phyloP scores from a whole-genome alignment of 495 filamentous ascomycete genomes.

The Pyronema omphalodes region DNA sequence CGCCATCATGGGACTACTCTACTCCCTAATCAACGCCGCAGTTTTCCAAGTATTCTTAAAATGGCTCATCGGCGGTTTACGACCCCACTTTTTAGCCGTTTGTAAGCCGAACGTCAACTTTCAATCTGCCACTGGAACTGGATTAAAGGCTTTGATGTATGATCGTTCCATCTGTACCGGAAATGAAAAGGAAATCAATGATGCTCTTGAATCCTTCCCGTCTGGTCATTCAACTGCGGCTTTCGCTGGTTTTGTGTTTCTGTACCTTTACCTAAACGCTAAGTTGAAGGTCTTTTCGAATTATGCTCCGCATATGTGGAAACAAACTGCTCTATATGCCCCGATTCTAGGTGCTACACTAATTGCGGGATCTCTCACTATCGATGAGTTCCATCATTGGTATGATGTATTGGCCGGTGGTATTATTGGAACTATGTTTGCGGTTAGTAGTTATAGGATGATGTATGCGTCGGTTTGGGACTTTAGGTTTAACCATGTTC shows the following conservation, averaged over 20 bases:
- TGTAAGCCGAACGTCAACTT: slow-evolving; percentile 28
- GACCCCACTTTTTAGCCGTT: slow-evolving; percentile 36
- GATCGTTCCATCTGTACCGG: slow-evolving; percentile 33
- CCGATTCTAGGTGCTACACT: slow-evolving; percentile 40
- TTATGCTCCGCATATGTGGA: slow-evolving; percentile 46
- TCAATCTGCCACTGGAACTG: slow-evolving; percentile 25
- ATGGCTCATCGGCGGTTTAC: slow-evolving; percentile 34
- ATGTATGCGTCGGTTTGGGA: slow-evolving; percentile 29
- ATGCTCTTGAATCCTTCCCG: slow-evolving; percentile 32
- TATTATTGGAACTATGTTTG: slow-evolving; percentile 28
- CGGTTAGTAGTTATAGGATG: slow-evolving; percentile 27
- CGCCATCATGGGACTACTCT: slow-evolving; percentile 40
- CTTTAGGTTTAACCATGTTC: slow-evolving; percentile 30
- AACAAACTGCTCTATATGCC: slow-evolving; percentile 37
- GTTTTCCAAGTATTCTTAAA: slow-evolving; percentile 39
- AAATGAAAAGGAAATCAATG: slow-evolving; percentile 30
- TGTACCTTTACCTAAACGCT: slow-evolving; percentile 38
- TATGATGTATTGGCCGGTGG: slow-evolving; percentile 32
- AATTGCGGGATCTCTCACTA: slow-evolving; percentile 40
- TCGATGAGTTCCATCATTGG: slow-evolving; percentile 38
- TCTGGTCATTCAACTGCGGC: slow-evolving; percentile 38
- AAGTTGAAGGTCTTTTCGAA: slow-evolving; percentile 39
- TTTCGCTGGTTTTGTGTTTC: slow-evolving; percentile 33
- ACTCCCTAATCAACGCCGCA: slow-evolving; percentile 36
- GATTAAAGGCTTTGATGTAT: slow-evolving; percentile 32